Conservation (phyloP, 768 basidiomycete genomes). For the Mycena vulgaris region DNA sequence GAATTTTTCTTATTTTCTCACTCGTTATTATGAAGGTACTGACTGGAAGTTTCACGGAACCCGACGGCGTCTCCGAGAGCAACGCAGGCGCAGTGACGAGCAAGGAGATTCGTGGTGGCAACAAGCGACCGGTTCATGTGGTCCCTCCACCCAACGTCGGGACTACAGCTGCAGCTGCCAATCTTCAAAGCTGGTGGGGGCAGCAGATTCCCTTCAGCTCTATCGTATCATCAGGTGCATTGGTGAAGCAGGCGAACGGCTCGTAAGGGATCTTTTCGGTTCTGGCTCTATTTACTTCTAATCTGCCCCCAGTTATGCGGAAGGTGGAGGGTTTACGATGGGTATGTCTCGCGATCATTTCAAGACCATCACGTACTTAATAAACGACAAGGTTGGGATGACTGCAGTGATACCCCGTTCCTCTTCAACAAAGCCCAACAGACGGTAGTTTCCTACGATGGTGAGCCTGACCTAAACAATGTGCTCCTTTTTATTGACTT, state of each 20-base stretch:
- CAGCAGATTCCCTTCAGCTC: constrained; percentile 69
- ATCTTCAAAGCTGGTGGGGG: constrained; percentile 63
- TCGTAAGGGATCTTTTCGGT: constrained; percentile 28
- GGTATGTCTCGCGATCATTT: constrained; percentile 48
- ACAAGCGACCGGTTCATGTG: constrained; percentile 19
- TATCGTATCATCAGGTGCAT: constrained; percentile 59
- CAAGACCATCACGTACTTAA: not conserved
- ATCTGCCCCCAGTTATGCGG: constrained; percentile 48
- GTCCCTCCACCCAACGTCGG: constrained; percentile 18
- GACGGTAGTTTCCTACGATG: constrained; percentile 80
- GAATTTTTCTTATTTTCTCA: too few species aligned
- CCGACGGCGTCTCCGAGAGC: constrained; percentile 38
- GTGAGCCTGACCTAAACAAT: constrained; percentile 33
- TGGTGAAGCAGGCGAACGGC: constrained; percentile 59
- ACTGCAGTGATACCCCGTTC: constrained; percentile 79
- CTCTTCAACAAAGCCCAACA: constrained; percentile 58
- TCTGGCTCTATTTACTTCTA: not conserved
- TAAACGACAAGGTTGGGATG: constrained; percentile 68
- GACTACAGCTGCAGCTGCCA: constrained; percentile 46
- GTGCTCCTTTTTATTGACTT: too few species aligned
- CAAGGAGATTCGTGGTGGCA: constrained; percentile 14
- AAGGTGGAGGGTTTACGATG: constrained; percentile 64
- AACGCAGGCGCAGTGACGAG: constrained; percentile 27
- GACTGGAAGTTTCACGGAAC: constrained; percentile 46
- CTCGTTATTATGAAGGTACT: too few species aligned